Conservation (phyloP, 108 stramenopile species). For the Skeletonema menzelii region DNA sequence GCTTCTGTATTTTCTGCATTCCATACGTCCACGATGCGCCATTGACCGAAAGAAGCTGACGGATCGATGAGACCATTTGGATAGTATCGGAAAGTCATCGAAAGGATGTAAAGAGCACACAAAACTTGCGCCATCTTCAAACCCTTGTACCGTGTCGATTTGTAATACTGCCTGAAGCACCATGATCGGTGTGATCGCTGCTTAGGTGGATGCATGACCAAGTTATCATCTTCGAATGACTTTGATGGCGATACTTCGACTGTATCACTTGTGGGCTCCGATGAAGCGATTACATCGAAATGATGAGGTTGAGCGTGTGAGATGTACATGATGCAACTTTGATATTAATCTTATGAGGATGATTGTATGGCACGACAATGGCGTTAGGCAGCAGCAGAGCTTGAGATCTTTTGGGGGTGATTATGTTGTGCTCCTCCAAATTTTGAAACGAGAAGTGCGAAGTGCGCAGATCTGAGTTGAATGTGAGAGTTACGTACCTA, state of each 20-base stretch:
- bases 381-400: no score
- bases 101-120: slow-evolving; percentile 29
- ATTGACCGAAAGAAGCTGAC: slow-evolving; percentile 6
- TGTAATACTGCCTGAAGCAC: not conserved
- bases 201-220: no score
- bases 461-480: not conserved
- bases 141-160: slow-evolving; percentile 28
- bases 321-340: no score
- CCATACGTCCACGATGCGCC: slow-evolving; percentile 33
- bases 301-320: no score
- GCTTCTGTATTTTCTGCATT: slow-evolving; percentile 25
- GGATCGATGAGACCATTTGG: slow-evolving; percentile 33
- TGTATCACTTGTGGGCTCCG: no score
- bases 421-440: not conserved
- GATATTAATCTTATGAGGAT: no score
- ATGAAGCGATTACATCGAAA: no score
- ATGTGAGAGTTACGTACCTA: no score
- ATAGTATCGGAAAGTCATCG: slow-evolving; percentile 36
- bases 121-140: slow-evolving; percentile 37
- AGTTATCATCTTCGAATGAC: no score
- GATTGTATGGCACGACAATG: no score
- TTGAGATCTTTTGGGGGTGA: not conserved
- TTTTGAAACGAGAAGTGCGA: not conserved
- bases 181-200: no score
- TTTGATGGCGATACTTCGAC: no score